phyloP scores from a whole-genome alignment of 2,329 filamentous ascomycete genomes.

The Fusarium torulosum region DNA sequence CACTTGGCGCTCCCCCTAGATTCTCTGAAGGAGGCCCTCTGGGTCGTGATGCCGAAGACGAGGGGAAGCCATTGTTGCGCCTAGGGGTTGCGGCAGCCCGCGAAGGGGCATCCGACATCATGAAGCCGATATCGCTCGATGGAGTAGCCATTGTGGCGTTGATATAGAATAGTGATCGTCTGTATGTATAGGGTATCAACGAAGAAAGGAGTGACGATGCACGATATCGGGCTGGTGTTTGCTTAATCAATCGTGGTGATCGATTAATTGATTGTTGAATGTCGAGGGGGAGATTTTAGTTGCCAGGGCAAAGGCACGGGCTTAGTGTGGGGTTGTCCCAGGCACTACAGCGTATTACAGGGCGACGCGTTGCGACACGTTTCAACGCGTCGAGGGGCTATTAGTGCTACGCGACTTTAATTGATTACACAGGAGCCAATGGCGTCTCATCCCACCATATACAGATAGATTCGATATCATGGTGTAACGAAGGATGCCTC shows the following conservation, averaged over 20 bases:
- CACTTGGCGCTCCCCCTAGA: slow-evolving; percentile 69
- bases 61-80: slow-evolving; percentile 58
- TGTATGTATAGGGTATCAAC: not conserved
- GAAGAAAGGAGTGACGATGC: slow-evolving; percentile 6
- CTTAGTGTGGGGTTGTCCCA: slow-evolving; percentile 27
- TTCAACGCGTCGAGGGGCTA: slow-evolving; percentile 49
- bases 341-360: slow-evolving; percentile 11
- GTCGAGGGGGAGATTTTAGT: slow-evolving; percentile 44
- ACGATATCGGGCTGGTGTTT: not conserved
- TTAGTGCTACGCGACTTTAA: slow-evolving; percentile 54
- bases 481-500: no score
- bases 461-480: not conserved
- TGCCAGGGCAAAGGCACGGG: slow-evolving; percentile 40
- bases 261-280: slow-evolving; percentile 25
- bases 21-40: slow-evolving; percentile 73
- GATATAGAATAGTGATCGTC: slow-evolving; percentile 1
- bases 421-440: slow-evolving; percentile 53
- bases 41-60: slow-evolving; percentile 66
- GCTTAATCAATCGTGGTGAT: not conserved
- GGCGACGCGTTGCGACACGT: slow-evolving; percentile 51
- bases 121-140: slow-evolving; percentile 65
- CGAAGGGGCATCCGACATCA: slow-evolving; percentile 68
- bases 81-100: slow-evolving; percentile 59
- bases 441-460: not conserved
- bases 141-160: slow-evolving; percentile 61